phyloP scores from a whole-genome alignment of 805 yeast species.

The Saccharomycopsis synnaedendra region DNA sequence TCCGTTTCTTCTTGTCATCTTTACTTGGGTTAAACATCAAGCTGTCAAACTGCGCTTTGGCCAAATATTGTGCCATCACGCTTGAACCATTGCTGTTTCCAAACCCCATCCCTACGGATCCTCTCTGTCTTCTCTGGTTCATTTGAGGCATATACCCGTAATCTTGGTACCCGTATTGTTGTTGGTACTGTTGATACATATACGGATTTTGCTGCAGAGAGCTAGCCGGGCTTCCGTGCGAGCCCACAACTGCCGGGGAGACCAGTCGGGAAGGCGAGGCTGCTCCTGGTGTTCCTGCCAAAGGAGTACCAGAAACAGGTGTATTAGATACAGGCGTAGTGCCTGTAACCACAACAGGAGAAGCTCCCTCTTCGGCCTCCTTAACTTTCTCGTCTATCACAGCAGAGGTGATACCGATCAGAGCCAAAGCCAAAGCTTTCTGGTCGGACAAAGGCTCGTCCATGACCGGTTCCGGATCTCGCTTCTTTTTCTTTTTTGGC shows the following conservation, averaged over 20 bases:
- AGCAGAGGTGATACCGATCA: constrained; percentile 12
- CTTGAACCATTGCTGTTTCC: constrained; percentile 38
- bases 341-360: neutral
- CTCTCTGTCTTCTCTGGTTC: neutral
- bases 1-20: neutral
- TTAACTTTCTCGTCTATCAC: constrained; percentile 5
- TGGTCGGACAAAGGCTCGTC: constrained; percentile 6
- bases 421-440: constrained; percentile 16
- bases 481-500: constrained; percentile 16
- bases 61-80: constrained; percentile 69
- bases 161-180: constrained; percentile 1
- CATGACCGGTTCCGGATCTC: neutral
- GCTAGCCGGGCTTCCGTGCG: neutral
- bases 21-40: constrained; percentile 25
- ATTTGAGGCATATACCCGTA: neutral
- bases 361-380: neutral
- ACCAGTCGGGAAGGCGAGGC: constrained; percentile 1
- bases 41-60: constrained; percentile 57
- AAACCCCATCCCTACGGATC: neutral
- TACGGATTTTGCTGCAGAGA: neutral
- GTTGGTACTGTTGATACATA: neutral
- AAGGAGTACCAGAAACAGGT: neutral
- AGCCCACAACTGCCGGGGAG: constrained; percentile 2
- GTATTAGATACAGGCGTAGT: neutral
- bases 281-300: neutral